These are phyloP conservation scores for Ophiocordyceps camponoti-saundersi DNA, from an alignment of 2,329 filamentous ascomycete genomes.

Conservation along the genomic window DNA sequence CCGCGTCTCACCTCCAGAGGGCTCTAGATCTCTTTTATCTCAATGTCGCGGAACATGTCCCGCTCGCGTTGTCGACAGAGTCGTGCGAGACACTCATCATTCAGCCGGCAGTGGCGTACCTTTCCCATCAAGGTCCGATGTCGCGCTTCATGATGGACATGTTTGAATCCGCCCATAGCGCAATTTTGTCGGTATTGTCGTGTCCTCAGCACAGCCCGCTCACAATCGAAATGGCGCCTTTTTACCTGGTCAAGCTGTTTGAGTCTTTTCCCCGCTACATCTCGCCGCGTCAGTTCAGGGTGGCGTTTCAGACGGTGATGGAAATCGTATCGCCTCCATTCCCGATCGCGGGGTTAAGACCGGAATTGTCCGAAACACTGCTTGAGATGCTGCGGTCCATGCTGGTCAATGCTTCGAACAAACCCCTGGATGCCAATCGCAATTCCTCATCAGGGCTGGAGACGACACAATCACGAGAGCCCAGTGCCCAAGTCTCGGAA, in stretches of 20 bases:
- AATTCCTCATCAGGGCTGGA: conserved; percentile 16
- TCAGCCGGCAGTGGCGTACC: conserved; percentile 56
- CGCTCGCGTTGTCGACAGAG: conserved; percentile 47
- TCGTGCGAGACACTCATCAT: conserved; percentile 59
- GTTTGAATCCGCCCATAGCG: conserved; percentile 80
- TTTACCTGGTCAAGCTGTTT: conserved; percentile 71
- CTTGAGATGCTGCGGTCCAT: conserved; percentile 59
- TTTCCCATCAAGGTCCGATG: conserved; percentile 29
- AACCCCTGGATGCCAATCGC: conserved; percentile 21
- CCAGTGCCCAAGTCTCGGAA: conserved; percentile 41
- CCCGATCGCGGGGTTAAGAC: conserved; percentile 53
- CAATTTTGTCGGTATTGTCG: conserved; percentile 64
- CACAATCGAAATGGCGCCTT: conserved; percentile 55
- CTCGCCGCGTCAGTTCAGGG: conserved; percentile 69
- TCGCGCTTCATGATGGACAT: conserved; percentile 35
- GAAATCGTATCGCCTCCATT: conserved; percentile 70
- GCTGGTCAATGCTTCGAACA: conserved; percentile 32
- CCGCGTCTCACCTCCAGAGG: conserved; percentile 34
- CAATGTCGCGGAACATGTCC: conserved; percentile 71
- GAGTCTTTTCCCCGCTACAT: conserved; percentile 63
- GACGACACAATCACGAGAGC: conserved; percentile 2
- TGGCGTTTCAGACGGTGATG: conserved; percentile 75
- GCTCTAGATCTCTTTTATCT: conserved; percentile 78
- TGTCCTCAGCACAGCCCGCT: conserved; percentile 61
- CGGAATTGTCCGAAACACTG: conserved; percentile 61